Conservation (phyloP, 202 grass and related monocot genomes). For the Schoenoplectus tabernaemontani region DNA sequence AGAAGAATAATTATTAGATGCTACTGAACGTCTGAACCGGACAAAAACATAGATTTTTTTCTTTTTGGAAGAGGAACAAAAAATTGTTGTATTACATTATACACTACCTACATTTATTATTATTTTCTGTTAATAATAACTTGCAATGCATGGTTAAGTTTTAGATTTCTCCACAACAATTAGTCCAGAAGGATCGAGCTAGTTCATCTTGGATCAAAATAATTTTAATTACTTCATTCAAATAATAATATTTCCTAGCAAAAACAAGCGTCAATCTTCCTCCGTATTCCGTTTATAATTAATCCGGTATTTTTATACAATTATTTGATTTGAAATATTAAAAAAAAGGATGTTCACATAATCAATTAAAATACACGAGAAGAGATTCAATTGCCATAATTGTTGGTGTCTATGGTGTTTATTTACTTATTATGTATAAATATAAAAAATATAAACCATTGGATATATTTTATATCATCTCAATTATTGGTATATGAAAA, state of each 20-base stretch:
- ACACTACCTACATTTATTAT: neutral
- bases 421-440: too few species aligned
- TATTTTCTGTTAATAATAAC: neutral
- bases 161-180: neutral
- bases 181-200: too few species aligned
- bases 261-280: neutral
- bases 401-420: too few species aligned
- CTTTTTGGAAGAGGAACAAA: too few species aligned
- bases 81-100: too few species aligned
- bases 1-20: neutral
- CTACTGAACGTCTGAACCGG: too few species aligned
- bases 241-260: neutral
- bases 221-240: neutral
- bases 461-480: too few species aligned
- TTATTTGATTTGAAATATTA: neutral
- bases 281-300: too few species aligned
- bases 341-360: neutral
- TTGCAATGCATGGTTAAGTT: neutral
- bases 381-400: too few species aligned
- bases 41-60: too few species aligned
- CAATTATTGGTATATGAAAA: too few species aligned
- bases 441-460: too few species aligned
- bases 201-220: neutral
- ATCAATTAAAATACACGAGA: neutral
- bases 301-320: neutral